Percentiles rank a stretch among this genome's conserved stretches.
phyloP scores from a whole-genome alignment of 2,329 filamentous ascomycete genomes.

The Ophiognomonia clavigignenti-juglandacearum region DNA sequence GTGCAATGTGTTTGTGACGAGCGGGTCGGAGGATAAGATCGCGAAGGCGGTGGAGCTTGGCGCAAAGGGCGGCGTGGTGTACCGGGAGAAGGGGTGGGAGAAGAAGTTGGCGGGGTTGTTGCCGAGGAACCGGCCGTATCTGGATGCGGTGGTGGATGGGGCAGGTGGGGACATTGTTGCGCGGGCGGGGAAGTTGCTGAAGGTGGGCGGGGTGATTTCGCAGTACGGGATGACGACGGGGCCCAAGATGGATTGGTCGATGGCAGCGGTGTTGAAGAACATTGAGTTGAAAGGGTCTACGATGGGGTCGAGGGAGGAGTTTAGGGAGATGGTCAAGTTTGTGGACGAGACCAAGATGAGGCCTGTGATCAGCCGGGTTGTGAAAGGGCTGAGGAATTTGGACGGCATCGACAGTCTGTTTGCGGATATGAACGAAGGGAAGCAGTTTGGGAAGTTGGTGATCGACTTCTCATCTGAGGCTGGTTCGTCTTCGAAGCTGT shows the following conservation, averaged over 20 bases:
- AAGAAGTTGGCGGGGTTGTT: slow-evolving; percentile 63
- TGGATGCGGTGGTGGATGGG: slow-evolving; percentile 87
- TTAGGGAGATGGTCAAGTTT: slow-evolving; percentile 84
- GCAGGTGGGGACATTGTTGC: slow-evolving; percentile 81
- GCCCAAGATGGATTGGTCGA: slow-evolving; percentile 82
- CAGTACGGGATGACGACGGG: slow-evolving; percentile 87
- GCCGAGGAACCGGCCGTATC: slow-evolving; percentile 58
- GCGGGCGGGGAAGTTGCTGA: slow-evolving; percentile 63
- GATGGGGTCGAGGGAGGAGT: slow-evolving; percentile 89
- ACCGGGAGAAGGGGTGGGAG: slow-evolving; percentile 77
- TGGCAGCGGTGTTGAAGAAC: slow-evolving; percentile 81
- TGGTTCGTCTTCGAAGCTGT: slow-evolving; percentile 21
- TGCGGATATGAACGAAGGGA: slow-evolving; percentile 79
- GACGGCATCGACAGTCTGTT: slow-evolving; percentile 79
- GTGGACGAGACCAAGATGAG: slow-evolving; percentile 67
- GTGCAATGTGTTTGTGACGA: slow-evolving; percentile 77
- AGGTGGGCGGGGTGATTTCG: slow-evolving; percentile 77
- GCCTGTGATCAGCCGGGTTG: slow-evolving; percentile 71
- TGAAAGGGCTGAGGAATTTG: slow-evolving; percentile 69
- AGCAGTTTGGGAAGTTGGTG: slow-evolving; percentile 90
- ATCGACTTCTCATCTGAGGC: slow-evolving; percentile 54
- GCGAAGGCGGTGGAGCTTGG: slow-evolving; percentile 66
- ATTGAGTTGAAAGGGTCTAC: slow-evolving; percentile 81
- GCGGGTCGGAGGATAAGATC: slow-evolving; percentile 70
- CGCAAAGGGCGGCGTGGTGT: slow-evolving; percentile 75